Evolutionary conservation across 257 asterid genomes (phyloP).

Genomic region (Eucommia ulmoides): DNA sequence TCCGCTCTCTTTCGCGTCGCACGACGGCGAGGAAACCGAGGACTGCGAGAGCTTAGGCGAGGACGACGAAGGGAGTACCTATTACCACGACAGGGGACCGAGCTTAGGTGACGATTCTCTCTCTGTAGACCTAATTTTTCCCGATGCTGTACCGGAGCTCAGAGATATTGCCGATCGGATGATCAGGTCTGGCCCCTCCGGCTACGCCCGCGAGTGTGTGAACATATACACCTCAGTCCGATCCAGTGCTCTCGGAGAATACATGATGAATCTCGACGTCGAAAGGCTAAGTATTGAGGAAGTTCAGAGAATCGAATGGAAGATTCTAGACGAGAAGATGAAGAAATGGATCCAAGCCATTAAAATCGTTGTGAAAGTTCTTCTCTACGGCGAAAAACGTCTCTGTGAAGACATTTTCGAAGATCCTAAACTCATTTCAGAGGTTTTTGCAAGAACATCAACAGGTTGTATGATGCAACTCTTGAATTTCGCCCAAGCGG

Average conservation of each 20-base stretch:
- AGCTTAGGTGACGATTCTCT: constrained; percentile 72
- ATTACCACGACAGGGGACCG: constrained; percentile 26
- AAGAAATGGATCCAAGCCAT: constrained; percentile 85
- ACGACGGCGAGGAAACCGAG: constrained; percentile 37
- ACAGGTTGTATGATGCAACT: constrained; percentile 93
- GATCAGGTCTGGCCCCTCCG: constrained; percentile 83
- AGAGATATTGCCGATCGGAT: constrained; percentile 77
- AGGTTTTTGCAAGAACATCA: constrained; percentile 71
- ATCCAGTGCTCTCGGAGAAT: constrained; percentile 82
- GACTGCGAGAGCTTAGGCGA: constrained; percentile 32
- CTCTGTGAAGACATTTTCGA: constrained; percentile 65
- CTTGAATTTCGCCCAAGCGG: constrained; percentile 94
- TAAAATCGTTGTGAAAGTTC: constrained; percentile 58
- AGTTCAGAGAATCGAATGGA: constrained; percentile 89
- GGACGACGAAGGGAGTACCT: constrained; percentile 20
- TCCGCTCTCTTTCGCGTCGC: constrained; percentile 35
- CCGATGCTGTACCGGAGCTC: constrained; percentile 56
- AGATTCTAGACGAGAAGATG: constrained; percentile 73
- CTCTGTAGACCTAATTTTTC: constrained; percentile 53
- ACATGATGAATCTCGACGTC: constrained; percentile 61
- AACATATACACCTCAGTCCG: constrained; percentile 79
- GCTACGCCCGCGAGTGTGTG: constrained; percentile 90
- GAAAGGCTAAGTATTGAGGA: constrained; percentile 94
- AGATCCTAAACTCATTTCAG: constrained; percentile 66
- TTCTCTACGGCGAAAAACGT: constrained; percentile 56